Evolutionary conservation across 495 filamentous ascomycete genomes (phyloP).

Genomic region (Neurospora sp.): DNA sequence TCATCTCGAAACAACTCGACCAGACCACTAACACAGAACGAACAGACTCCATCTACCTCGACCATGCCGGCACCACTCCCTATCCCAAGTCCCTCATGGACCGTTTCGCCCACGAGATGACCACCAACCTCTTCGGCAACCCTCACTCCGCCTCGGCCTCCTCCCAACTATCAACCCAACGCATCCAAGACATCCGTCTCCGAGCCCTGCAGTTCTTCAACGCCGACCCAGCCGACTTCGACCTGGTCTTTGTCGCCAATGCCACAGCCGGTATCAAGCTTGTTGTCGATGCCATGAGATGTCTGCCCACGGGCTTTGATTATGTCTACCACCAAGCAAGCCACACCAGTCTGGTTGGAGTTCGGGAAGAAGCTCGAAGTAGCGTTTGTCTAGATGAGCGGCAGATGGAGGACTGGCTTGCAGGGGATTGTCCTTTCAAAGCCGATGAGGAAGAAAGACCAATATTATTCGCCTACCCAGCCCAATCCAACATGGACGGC

Average conservation of each 20-base stretch:
- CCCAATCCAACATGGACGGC: conserved; percentile 93
- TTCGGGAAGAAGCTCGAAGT: conserved; percentile 57
- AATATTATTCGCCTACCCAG: conserved; percentile 72
- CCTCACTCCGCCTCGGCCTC: conserved; percentile 80
- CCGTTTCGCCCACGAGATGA: conserved; percentile 64
- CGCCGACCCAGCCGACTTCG: conserved; percentile 73
- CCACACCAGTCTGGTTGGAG: conserved; percentile 83
- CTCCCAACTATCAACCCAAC: conserved; percentile 62
- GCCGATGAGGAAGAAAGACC: conserved; percentile 6
- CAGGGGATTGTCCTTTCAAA: conserved; percentile 13
- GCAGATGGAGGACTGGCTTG: conserved; percentile 62
- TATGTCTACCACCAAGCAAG: conserved; percentile 77
- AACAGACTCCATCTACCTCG: conserved; percentile 70
- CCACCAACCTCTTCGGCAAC: conserved; percentile 74
- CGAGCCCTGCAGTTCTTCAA: conserved; percentile 70
- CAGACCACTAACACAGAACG: conserved; percentile 3
- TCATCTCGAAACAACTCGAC: too few species aligned
- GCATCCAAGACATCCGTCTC: conserved; percentile 68
- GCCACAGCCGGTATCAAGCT: conserved; percentile 87
- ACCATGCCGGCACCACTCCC: conserved; percentile 83
- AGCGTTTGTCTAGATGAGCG: conserved; percentile 59
- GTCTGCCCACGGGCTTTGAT: conserved; percentile 55
- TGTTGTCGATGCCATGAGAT: conserved; percentile 63
- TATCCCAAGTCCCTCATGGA: conserved; percentile 78
- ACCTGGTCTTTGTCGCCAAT: conserved; percentile 86